These are phyloP conservation scores for Curvularia lunata DNA, from an alignment of 2,329 filamentous ascomycete genomes.

Conservation along the genomic window DNA sequence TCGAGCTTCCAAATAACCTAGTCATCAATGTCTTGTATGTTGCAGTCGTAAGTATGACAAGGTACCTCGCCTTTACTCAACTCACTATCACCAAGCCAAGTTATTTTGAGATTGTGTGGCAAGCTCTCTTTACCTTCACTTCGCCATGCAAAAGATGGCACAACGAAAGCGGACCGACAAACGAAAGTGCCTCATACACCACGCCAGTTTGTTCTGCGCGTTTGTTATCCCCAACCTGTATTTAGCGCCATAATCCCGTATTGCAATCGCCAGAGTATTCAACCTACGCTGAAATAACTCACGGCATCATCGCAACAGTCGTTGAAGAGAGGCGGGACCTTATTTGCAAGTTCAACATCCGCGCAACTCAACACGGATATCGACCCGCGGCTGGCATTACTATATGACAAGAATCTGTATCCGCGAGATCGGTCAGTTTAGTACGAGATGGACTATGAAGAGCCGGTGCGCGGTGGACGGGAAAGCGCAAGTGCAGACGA, in stretches of 20 bases:
- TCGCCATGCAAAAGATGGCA: not conserved
- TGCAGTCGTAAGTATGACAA: not conserved
- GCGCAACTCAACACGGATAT: conserved; percentile 17
- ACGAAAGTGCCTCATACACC: not conserved
- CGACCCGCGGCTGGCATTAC: conserved; percentile 22
- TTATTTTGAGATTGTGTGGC: not conserved
- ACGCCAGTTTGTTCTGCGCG: not conserved
- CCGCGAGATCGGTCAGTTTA: conserved; percentile 20
- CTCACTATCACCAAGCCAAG: not conserved
- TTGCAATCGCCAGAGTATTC: not conserved
- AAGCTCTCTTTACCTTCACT: not conserved
- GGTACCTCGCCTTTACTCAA: not conserved
- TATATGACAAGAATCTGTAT: conserved; percentile 20
- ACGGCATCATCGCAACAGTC: not conserved
- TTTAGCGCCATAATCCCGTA: not conserved
- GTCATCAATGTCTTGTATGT: not conserved
- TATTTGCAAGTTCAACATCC: conserved; percentile 24
- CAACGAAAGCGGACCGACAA: not conserved
- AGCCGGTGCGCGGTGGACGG: not conserved
- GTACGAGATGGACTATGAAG: conserved; percentile 24
- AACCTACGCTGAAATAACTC: not conserved
- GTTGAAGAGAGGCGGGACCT: conserved; percentile 23
- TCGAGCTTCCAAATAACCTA: not conserved
- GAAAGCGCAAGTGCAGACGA: not conserved
- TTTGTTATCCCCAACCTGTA: not conserved